A percentile compares a stretch with the other conserved stretches of the same genome.
phyloP scores from a whole-genome alignment of 2,329 filamentous ascomycete species.

The Trichophyton mentagrophytes region DNA sequence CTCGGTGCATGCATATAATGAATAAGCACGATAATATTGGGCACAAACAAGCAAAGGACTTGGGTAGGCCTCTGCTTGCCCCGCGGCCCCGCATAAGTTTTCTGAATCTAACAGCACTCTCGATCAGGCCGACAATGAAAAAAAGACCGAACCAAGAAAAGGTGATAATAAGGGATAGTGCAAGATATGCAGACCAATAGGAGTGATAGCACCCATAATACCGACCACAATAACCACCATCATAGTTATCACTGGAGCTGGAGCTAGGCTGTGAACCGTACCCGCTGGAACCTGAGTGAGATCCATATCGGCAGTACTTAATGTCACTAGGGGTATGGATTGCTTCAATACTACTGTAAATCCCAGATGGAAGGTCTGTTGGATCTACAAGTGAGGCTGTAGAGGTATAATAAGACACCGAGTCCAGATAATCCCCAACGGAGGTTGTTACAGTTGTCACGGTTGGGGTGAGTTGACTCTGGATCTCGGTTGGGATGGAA shows the following conservation, averaged over 20 bases:
- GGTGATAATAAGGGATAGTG: background rate
- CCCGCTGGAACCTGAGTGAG: background rate
- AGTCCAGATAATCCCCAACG: background rate
- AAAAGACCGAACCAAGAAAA: background rate
- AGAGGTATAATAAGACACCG: background rate
- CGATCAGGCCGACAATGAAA: background rate
- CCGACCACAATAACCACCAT: background rate
- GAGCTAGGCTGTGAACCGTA: background rate
- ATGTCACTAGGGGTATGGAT: background rate
- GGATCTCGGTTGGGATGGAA: background rate
- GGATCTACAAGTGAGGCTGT: background rate
- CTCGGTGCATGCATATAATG: background rate
- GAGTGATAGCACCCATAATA: background rate
- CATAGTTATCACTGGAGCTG: background rate
- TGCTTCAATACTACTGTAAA: background rate
- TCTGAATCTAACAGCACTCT: background rate
- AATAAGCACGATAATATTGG: background rate
- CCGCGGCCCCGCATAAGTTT: background rate
- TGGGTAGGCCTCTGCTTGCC: background rate
- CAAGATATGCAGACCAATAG: background rate
- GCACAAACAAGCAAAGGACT: background rate
- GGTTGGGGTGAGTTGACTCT: background rate
- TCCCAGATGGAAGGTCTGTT: background rate
- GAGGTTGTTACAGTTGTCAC: background rate
- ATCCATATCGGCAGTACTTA: background rate